These are phyloP conservation scores for Fusarium sp. DNA, from an alignment of 2,329 filamentous ascomycete species.

Conservation along the genomic window DNA sequence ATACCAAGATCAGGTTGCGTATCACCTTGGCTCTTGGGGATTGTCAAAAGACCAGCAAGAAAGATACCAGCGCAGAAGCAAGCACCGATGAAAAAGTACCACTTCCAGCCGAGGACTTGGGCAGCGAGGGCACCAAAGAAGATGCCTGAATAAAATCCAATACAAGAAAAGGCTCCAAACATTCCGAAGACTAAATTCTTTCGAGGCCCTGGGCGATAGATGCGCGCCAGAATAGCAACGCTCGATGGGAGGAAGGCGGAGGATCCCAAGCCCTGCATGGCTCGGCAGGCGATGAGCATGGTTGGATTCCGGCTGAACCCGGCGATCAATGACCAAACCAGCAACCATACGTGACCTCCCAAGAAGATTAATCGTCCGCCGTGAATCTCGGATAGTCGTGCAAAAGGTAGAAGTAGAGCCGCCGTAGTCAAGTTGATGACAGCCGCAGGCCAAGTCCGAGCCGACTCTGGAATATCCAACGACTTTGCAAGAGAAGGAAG, in stretches of 20 bases:
- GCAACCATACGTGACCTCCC: conserved; percentile 71
- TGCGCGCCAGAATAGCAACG: conserved; percentile 77
- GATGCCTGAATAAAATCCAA: conserved; percentile 74
- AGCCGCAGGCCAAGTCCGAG: conserved; percentile 73
- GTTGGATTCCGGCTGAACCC: conserved; percentile 75
- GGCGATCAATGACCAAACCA: conserved; percentile 74
- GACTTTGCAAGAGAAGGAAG: conserved; percentile 72
- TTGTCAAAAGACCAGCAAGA: conserved; percentile 55
- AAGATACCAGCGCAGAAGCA: conserved; percentile 57
- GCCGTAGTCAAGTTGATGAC: conserved; percentile 70
- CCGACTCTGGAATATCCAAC: conserved; percentile 72
- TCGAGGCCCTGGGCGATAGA: conserved; percentile 76
- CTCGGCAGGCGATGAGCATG: conserved; percentile 79
- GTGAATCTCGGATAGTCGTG: conserved; percentile 70
- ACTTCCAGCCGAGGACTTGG: conserved; percentile 72
- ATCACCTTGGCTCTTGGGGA: conserved; percentile 51
- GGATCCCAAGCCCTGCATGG: conserved; percentile 78
- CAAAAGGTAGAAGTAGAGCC: conserved; percentile 71
- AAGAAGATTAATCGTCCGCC: conserved; percentile 72
- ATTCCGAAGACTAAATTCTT: conserved; percentile 76
- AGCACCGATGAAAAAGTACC: conserved; percentile 77
- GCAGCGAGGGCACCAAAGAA: conserved; percentile 73
- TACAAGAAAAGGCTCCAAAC: conserved; percentile 68
- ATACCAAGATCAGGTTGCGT: conserved; percentile 57
- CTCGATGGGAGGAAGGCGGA: conserved; percentile 76